Conservation (phyloP, 139 green algal species). For the Chlamydomonas sphaeroides region DNA sequence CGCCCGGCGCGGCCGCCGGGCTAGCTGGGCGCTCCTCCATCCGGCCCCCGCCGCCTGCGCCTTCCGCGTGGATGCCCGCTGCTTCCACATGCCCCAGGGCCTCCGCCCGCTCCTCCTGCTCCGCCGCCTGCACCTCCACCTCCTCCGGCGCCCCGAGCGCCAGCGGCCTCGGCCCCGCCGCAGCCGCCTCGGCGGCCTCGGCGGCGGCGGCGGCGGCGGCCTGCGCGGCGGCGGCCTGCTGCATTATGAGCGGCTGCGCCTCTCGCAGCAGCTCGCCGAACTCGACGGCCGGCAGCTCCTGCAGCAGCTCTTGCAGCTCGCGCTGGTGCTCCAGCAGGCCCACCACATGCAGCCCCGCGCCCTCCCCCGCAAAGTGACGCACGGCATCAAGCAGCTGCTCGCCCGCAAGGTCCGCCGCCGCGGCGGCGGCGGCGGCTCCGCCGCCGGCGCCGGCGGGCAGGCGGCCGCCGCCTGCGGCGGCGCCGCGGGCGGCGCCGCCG, state of each 20-base stretch:
- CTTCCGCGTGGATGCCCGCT: no score
- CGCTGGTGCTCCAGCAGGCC: slow-evolving; percentile 48
- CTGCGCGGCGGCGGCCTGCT: neutral
- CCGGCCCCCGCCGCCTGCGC: no score
- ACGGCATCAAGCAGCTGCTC: slow-evolving; percentile 5
- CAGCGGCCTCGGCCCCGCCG: no score
- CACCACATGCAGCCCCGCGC: slow-evolving; percentile 36
- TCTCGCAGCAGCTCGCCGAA: slow-evolving; percentile 17
- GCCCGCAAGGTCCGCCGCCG: neutral
- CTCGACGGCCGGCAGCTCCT: slow-evolving; percentile 37
- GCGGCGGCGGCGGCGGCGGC: neutral
- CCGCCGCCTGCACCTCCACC: no score
- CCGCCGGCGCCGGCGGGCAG: neutral
- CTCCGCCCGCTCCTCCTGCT: no score
- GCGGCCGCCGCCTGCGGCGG: no score
- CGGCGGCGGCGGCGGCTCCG: neutral
- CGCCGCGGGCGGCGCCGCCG: neutral
- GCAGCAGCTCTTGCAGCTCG: slow-evolving; percentile 52
- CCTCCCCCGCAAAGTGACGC: neutral
- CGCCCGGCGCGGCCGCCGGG: no score
- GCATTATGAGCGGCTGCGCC: slow-evolving; percentile 11
- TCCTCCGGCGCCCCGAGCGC: no score
- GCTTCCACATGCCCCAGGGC: no score
- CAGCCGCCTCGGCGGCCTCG: neutral
- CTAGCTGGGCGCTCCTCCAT: no score